Evolutionary conservation across 176 grass and related monocot species (phyloP).

Genomic region (Carex littledalei): DNA sequence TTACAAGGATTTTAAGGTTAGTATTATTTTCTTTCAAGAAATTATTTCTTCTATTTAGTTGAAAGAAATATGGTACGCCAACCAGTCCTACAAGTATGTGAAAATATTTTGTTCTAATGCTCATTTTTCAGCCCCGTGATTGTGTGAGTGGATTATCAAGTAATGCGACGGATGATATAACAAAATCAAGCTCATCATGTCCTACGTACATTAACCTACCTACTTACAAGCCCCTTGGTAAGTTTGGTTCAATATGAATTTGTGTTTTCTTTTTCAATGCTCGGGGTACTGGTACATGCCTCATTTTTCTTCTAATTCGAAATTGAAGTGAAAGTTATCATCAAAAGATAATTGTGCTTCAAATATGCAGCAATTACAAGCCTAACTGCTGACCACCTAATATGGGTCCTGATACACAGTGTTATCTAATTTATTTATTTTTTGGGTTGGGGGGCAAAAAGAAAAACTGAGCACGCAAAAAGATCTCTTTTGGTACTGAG

Average conservation of each 20-base stretch:
- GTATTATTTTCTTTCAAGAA: neutral
- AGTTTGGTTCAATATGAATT: slow-evolving; percentile 9
- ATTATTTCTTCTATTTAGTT: slow-evolving; percentile 4
- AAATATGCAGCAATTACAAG: neutral
- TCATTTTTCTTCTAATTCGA: neutral
- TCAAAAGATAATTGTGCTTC: neutral
- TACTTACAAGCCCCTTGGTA: slow-evolving; percentile 50
- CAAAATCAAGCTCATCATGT: slow-evolving; percentile 36
- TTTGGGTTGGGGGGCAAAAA: neutral
- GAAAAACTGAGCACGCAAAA: neutral
- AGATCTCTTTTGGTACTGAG: neutral
- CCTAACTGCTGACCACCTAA: neutral
- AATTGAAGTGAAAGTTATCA: neutral
- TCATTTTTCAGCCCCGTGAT: slow-evolving; percentile 65
- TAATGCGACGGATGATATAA: neutral
- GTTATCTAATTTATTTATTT: neutral
- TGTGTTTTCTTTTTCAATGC: neutral
- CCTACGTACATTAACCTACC: slow-evolving; percentile 56
- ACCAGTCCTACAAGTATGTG: neutral
- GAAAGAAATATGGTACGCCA: neutral
- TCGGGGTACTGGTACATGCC: neutral
- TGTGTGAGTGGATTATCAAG: slow-evolving; percentile 38
- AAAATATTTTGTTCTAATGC: neutral
- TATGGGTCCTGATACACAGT: neutral
- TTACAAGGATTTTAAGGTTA: slow-evolving; percentile 82